A percentile compares a stretch with the other conserved stretches of the same genome.
Conservation (phyloP, 441 rosid genomes). For the Gossypium armourianum region DNA sequence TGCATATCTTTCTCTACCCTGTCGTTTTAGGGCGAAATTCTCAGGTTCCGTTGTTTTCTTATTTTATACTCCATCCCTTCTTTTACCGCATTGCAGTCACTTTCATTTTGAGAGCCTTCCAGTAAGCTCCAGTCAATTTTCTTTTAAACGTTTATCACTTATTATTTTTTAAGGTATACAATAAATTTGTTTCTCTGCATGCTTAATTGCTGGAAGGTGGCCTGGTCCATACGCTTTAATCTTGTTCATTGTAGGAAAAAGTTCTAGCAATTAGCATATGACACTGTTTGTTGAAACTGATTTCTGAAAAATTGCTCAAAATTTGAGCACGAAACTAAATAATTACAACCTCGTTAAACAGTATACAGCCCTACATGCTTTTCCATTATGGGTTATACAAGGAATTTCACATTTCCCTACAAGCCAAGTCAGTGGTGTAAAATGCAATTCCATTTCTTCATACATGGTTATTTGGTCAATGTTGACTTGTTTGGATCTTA, state of each 20-base stretch:
- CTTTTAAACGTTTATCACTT: background rate
- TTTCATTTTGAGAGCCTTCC: background rate
- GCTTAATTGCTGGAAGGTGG: background rate
- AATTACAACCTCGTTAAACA: constrained; percentile 23
- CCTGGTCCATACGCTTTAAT: background rate
- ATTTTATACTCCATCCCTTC: background rate
- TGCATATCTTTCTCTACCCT: background rate
- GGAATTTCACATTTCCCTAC: constrained; percentile 11
- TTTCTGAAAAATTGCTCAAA: constrained; percentile 34
- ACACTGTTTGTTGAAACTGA: constrained; percentile 2
- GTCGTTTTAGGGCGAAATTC: background rate
- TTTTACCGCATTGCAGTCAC: background rate
- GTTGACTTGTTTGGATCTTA: constrained; percentile 11
- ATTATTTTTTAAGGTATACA: background rate
- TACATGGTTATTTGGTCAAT: constrained; percentile 16
- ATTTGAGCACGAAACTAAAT: constrained; percentile 26
- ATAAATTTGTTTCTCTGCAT: background rate
- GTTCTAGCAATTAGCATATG: background rate
- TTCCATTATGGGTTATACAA: constrained; percentile 19
- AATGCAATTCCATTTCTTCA: constrained; percentile 23
- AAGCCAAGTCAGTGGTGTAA: constrained; percentile 17
- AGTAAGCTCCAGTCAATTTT: constrained; percentile 4
- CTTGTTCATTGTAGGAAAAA: background rate
- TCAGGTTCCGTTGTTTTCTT: background rate
- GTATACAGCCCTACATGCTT: constrained; percentile 23